A percentile compares a stretch with the other conserved stretches of the same genome.
These are phyloP conservation scores for Ilex asprella DNA, from an alignment of 257 asterid species.

Conservation along the genomic window DNA sequence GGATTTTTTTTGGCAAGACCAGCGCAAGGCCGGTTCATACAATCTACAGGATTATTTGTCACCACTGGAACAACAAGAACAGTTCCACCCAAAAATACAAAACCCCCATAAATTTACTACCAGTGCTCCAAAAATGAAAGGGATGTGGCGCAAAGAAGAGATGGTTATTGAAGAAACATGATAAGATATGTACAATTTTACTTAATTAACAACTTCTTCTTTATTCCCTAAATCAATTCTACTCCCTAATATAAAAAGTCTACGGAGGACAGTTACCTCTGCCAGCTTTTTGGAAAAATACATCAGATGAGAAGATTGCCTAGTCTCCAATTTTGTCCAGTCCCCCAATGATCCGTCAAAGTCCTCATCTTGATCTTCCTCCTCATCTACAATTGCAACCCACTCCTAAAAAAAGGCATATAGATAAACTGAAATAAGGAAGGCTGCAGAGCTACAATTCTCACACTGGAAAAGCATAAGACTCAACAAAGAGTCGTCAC, in stretches of 20 bases:
- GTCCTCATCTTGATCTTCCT: slow-evolving; percentile 64
- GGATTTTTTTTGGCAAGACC: slow-evolving; percentile 87
- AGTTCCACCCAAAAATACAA: neutral
- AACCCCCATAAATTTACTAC: neutral
- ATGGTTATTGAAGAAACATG: neutral
- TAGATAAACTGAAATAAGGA: slow-evolving; percentile 14
- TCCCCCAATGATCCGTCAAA: slow-evolving; percentile 83
- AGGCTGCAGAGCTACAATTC: slow-evolving; percentile 8
- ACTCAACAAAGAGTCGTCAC: slow-evolving; percentile 27
- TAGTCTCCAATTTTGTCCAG: slow-evolving; percentile 94
- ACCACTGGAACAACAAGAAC: slow-evolving; percentile 46
- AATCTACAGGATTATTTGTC: slow-evolving; percentile 78
- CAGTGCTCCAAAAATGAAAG: neutral
- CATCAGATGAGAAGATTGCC: slow-evolving; percentile 96
- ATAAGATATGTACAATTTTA: neutral
- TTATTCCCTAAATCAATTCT: neutral
- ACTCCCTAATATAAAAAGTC: neutral
- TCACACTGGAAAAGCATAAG: slow-evolving; percentile 13
- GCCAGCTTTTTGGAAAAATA: slow-evolving; percentile 78
- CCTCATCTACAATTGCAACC: slow-evolving; percentile 72
- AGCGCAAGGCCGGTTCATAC: slow-evolving; percentile 89
- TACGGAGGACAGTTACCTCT: slow-evolving; percentile 40
- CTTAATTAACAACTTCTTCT: neutral
- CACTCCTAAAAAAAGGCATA: slow-evolving; percentile 63
- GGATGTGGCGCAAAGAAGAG: neutral